Evolutionary conservation across 306 rosid species (phyloP), one percentile per base, ranked within the genome.

Genomic region (Elaeagnus macrophylla): DNA sequence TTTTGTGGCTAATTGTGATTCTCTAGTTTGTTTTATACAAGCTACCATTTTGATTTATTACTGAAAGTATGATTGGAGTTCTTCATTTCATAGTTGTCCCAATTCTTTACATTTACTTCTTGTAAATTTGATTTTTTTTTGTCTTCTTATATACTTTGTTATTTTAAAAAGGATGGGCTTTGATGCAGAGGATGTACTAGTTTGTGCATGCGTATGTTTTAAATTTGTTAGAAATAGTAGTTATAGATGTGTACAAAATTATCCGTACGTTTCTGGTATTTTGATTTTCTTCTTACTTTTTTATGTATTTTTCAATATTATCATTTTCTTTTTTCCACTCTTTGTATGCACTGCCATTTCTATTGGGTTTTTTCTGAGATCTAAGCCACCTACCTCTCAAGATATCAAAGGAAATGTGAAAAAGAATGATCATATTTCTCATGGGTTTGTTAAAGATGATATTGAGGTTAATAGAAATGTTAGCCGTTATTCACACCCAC

Each of bases 311-410:
- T 80, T 62, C 84, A 67, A 25, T 36, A 39, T 91, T 39, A 55
- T 91, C 64, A 62, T 62, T 54, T 82, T 62, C 67, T 57, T 67
- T 61, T 78, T 69, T 46, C 99, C 96, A n/a, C 77, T 91, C 63
- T 64, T 91, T 51, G 36, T 76, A 14, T 75, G 76, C 57, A 56
- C 55, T 57, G 73, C 76, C 44, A 14, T 84, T 66, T 72, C 87
- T 50, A 48, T 87, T 32, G 74, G 67, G 74, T 61, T 80, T 10
- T 80, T 84, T 66, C 75, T 89, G 88, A 84, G 83, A 73, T 84
- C 99, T 40, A 88, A 81, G 61, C 67, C 74, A 60, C 68, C 84
- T 39, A 62, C 57, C 48, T 49, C 75, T 62, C 66, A 10, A 47
- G 62, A 52, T 53, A 66, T 20, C 62, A 76, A 67, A 56, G 35